Evolutionary conservation across 305 asterid species (phyloP).

Genomic region (Petunia hybrid): DNA sequence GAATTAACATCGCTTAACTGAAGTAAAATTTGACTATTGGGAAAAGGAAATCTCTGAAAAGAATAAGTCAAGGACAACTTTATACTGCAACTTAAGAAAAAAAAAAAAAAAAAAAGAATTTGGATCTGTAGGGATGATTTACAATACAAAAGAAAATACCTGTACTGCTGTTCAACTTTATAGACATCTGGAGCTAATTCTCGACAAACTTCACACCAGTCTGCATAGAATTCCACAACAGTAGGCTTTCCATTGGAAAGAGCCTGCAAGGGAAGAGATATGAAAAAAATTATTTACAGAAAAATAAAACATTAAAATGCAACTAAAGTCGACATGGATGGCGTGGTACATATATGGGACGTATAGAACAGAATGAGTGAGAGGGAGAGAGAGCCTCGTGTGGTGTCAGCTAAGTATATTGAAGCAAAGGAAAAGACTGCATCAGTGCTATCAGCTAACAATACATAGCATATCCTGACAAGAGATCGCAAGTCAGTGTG

Average conservation of each 20-base stretch:
- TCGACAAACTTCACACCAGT: conserved; percentile 97
- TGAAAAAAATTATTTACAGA: not conserved
- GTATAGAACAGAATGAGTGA: not conserved
- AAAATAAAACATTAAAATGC: not conserved
- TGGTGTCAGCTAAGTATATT: not conserved
- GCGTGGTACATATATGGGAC: not conserved
- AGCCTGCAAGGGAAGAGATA: conserved; percentile 57
- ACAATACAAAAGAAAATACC: conserved; percentile 49
- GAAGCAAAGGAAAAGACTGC: not conserved
- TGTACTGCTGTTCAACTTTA: conserved; percentile 82
- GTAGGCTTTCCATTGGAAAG: conserved; percentile 95
- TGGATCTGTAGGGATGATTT: not conserved
- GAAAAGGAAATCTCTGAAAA: not conserved
- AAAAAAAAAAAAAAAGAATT: not conserved
- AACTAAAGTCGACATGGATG: not conserved
- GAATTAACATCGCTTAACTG: not conserved
- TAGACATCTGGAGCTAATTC: conserved; percentile 92
- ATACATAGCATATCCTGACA: not conserved
- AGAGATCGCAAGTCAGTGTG: not conserved
- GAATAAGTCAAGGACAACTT: not conserved
- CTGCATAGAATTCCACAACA: conserved; percentile 97
- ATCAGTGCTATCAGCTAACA: not conserved
- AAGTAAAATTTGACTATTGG: not conserved
- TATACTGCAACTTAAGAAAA: not conserved
- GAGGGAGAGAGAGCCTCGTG: not conserved